These are phyloP conservation scores for Tilletia caries DNA, from an alignment of 1,284 basidiomycete species.

Conservation along the genomic window DNA sequence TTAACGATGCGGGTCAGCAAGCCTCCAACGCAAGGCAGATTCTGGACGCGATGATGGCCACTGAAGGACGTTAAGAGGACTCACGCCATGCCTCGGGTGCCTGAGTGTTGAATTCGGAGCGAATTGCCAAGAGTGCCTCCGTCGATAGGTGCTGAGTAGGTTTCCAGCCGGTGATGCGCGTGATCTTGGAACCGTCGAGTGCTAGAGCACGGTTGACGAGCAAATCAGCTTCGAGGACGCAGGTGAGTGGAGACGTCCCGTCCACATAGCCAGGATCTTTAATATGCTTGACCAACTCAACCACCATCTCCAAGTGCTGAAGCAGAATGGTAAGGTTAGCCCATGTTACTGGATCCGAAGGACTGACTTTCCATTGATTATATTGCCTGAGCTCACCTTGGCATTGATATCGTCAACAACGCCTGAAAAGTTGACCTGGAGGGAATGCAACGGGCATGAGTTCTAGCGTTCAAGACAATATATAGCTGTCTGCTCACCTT, in stretches of 20 bases:
- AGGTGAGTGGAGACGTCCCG: constrained; percentile 6
- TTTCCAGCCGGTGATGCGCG: constrained; percentile 27
- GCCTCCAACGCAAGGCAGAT: too few relatives aligned
- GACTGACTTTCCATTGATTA: too few relatives aligned
- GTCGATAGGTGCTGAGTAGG: constrained; percentile 4
- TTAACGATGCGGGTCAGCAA: too few relatives aligned
- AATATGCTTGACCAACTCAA: constrained; percentile 19
- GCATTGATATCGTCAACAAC: constrained; percentile 39
- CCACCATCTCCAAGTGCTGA: constrained; percentile 27
- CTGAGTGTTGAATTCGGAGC: neutral
- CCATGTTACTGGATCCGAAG: neutral
- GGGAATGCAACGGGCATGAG: neutral
- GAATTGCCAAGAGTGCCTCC: neutral
- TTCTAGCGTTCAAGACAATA: neutral
- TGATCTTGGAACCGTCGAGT: constrained; percentile 28
- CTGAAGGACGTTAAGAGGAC: too few relatives aligned
- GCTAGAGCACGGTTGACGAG: constrained; percentile 29
- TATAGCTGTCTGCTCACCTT: constrained; percentile 11
- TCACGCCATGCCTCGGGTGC: neutral
- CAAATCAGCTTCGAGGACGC: constrained; percentile 24
- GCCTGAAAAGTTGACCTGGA: constrained; percentile 19
- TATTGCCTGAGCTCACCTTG: constrained; percentile 23
- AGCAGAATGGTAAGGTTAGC: too few relatives aligned
- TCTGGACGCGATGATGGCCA: too few relatives aligned
- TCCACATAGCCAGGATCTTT: constrained; percentile 17